Base-by-base conservation (phyloP, 1,139 yeast genomes). In the Schwanniomyces etchellsii region DNA sequence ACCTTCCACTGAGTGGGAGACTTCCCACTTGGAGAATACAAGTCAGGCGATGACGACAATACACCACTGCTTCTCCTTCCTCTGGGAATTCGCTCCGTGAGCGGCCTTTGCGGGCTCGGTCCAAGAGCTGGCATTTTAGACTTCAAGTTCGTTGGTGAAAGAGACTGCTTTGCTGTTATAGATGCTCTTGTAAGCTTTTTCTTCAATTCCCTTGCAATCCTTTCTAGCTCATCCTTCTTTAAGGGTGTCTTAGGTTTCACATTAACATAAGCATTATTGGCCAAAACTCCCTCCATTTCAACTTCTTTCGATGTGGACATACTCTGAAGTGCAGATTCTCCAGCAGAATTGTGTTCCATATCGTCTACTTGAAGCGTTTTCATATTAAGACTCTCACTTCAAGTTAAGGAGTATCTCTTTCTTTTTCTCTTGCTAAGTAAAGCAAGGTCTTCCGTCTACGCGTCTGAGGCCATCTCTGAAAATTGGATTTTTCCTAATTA, bases 171-270 rank as follows among this genome's bases (percentile, higher is more conserved):
- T 17, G 74, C 74, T 14, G 74, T 55, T 25, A 66, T 60, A 15
- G 70, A 61, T 9, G 74, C 74, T 41, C 55, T 58, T 24, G 70
- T 60, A 20, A 67, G 52, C 41, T 64, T 65, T 33, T 57, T 60
- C 48, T 66, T 67, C 37, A 67, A 52, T 43, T 66, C 68, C 35
- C 58, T 58, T 37, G 74, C 74, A 24, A 67, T 67, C 36, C 63
- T 57, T 39, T 67, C 74, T 34, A 67, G 50, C 36, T 67, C 74
- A 35, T 66, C 73, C 44, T 65, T 66, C 37, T 59, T 59, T 42
- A 67, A 53, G 7, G 69, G 64, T 3, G 69, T 60, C 38, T 61
- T 61, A 13, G 55, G 56, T 34, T 52, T 55, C 13, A 3, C 16
- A 4, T 26, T 14, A 5, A 11, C 5, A 26, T 16, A 18, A 7